Conservation (phyloP, 2,329 filamentous ascomycete genomes). For the Cercospora nicotianae region DNA sequence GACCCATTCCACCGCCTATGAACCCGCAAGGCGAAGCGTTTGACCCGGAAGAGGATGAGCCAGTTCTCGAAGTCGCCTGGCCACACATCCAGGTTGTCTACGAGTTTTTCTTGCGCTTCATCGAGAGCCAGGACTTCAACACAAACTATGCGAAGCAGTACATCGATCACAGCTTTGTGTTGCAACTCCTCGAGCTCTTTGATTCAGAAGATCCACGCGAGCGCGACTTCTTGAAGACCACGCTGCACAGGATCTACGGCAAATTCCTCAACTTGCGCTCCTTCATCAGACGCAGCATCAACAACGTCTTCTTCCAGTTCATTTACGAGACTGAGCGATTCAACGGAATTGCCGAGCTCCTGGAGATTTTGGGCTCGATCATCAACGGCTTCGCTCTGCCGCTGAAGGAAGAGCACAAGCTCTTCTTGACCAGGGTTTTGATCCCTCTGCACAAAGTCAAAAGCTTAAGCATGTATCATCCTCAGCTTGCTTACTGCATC, state of each 20-base stretch:
- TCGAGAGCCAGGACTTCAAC: constrained; percentile 99
- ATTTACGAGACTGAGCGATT: constrained; percentile 98
- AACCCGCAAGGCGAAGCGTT: constrained; percentile 98
- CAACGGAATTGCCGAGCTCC: constrained; percentile 93
- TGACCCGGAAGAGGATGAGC: constrained; percentile 97
- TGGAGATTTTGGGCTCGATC: constrained; percentile 96
- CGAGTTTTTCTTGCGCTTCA: constrained; percentile 98
- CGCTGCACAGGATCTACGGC: constrained; percentile 94
- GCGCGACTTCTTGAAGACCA: constrained; percentile 96
- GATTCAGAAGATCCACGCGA: constrained; percentile 97
- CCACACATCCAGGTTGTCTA: constrained; percentile 99
- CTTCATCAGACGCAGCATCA: constrained; percentile 96
- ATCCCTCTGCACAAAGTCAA: constrained; percentile 97
- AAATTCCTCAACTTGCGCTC: constrained; percentile 98
- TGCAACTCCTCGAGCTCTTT: constrained; percentile 93
- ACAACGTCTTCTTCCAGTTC: constrained; percentile 99
- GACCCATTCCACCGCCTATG: constrained; percentile 93
- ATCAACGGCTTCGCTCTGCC: constrained; percentile 98
- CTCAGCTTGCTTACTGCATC: constrained; percentile 96
- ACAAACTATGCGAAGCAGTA: constrained; percentile 99
- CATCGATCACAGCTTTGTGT: constrained; percentile 96
- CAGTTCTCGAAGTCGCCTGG: constrained; percentile 96
- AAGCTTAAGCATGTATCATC: constrained; percentile 99
- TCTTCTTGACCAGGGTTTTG: constrained; percentile 90
- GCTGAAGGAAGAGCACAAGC: constrained; percentile 97